Evolutionary conservation across 2,329 filamentous ascomycete genomes (phyloP).

Genomic region (Periconia sp.): DNA sequence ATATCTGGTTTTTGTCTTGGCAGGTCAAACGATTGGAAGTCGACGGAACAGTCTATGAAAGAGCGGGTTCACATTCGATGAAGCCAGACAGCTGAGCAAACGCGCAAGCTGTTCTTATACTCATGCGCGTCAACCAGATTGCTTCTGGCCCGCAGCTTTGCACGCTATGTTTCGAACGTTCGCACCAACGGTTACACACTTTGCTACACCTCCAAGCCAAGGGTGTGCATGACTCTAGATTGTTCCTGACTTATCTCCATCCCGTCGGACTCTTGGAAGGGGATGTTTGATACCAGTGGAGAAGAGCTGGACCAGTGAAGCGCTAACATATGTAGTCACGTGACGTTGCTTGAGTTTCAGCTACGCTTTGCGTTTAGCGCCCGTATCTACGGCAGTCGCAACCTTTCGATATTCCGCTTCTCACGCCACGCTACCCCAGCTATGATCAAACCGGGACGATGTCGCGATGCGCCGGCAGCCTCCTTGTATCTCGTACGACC

Average conservation of each 20-base stretch:
- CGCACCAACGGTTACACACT: slow-evolving; percentile 19
- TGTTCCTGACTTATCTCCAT: background rate
- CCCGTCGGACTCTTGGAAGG: too few species aligned
- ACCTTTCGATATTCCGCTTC: slow-evolving; percentile 4
- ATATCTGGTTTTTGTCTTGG: slow-evolving; percentile 9
- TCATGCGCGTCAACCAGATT: slow-evolving; percentile 13
- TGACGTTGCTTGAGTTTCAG: slow-evolving; percentile 9
- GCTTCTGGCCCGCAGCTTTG: slow-evolving; percentile 14
- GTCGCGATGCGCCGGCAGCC: slow-evolving; percentile 1
- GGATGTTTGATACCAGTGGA: too few species aligned
- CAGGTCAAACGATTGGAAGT: slow-evolving; percentile 8
- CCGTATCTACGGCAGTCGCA: slow-evolving; percentile 8
- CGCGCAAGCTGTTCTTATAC: slow-evolving; percentile 3
- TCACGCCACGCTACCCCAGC: background rate
- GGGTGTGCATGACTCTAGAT: slow-evolving; percentile 2
- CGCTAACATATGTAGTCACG: slow-evolving; percentile 1
- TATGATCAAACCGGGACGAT: background rate
- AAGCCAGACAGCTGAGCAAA: background rate
- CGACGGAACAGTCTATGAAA: background rate
- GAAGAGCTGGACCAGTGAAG: background rate
- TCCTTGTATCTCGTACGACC: background rate
- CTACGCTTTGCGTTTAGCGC: slow-evolving; percentile 7
- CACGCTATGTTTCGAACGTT: slow-evolving; percentile 24
- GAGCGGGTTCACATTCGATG: background rate
- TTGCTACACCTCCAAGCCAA: slow-evolving; percentile 3